Evolutionary conservation across 75 land plant species (phyloP), one percentile per base, ranked within the genome.

Genomic region (Adiantum capillusveneris): DNA sequence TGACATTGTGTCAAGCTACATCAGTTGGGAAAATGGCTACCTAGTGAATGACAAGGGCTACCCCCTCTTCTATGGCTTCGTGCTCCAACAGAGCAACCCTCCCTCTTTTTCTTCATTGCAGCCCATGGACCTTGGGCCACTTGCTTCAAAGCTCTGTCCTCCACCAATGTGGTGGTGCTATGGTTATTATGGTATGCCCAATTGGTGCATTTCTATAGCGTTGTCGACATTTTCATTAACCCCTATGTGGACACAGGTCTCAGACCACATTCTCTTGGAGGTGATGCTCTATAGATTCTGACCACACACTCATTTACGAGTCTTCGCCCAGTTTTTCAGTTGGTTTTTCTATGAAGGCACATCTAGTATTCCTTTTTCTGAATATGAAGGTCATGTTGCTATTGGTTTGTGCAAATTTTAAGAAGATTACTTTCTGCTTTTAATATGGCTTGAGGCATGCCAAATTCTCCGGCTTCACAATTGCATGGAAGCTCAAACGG

Each of bases 31-130:
- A 71, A 88, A 0, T 66, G 65, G 17, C 86, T 84, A 81, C 21
- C 56, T 87, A 11, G 91, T 87, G n/a, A 75, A 65, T 25, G 91
- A 87, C 69, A 87, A 87, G 51, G 91, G 91, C 12, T 86, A 87
- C 59, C 84, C 87, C 0, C 70, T 80, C 7, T 53, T 64, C 53
- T 79, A 75, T 30, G 87, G 84, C 25, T 80, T 84, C 63, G 69
- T 77, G 5, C 27, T 19, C 14, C 58, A 2, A 0, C 1, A 1
- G 21, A 50, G 9, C 55, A 74, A 57, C 72, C 76, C 0, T 57
- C 60, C 39, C 70, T 81, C 18, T 80, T 65, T 31, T 53, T 83
- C 27, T 14, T 87, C 9, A 67, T 87, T 0, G 91, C 87, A 0
- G 92, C 88, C 1, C 41, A 81, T 2, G 92, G 92, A 5, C 92